Evolutionary conservation across 129 eudicot species (phyloP).

Genomic region (Pseudognaphalium luteoalbum): DNA sequence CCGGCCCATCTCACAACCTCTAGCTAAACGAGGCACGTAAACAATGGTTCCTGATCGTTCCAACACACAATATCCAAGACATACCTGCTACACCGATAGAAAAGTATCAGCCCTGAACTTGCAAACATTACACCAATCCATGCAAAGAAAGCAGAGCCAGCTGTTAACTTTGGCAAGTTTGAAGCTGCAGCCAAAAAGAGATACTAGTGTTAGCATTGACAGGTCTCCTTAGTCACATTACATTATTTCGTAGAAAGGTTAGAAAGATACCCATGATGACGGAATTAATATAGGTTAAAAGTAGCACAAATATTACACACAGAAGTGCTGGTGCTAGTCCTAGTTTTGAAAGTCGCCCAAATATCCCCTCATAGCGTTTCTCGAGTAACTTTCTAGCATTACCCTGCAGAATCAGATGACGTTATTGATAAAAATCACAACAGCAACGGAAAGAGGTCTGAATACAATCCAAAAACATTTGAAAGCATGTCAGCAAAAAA

Average conservation of each 20-base stretch:
- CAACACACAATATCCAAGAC: slow-evolving; percentile 8
- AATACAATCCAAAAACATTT: neutral
- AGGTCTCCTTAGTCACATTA: slow-evolving; percentile 10
- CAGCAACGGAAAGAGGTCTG: neutral
- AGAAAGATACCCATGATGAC: slow-evolving; percentile 70
- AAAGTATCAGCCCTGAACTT: slow-evolving; percentile 66
- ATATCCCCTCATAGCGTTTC: slow-evolving; percentile 66
- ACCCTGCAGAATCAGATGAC: slow-evolving; percentile 59
- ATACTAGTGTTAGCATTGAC: slow-evolving; percentile 14
- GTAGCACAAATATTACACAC: slow-evolving; percentile 75
- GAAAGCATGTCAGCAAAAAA: neutral
- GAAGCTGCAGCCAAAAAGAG: slow-evolving; percentile 50
- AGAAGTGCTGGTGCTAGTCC: slow-evolving; percentile 90
- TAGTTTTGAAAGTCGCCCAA: slow-evolving; percentile 78
- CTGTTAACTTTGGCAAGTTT: slow-evolving; percentile 76
- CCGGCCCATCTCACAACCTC: neutral
- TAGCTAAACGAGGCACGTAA: neutral
- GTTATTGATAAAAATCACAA: neutral
- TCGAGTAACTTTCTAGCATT: slow-evolving; percentile 80
- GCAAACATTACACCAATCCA: slow-evolving; percentile 89
- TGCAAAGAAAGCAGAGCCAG: slow-evolving; percentile 79
- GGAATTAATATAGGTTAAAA: slow-evolving; percentile 68
- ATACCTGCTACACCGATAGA: slow-evolving; percentile 94
- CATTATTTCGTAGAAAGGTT: slow-evolving; percentile 11
- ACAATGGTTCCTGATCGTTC: neutral